Base-by-base conservation (phyloP, 2,329 filamentous ascomycete species). In the Fulvia fulva region DNA sequence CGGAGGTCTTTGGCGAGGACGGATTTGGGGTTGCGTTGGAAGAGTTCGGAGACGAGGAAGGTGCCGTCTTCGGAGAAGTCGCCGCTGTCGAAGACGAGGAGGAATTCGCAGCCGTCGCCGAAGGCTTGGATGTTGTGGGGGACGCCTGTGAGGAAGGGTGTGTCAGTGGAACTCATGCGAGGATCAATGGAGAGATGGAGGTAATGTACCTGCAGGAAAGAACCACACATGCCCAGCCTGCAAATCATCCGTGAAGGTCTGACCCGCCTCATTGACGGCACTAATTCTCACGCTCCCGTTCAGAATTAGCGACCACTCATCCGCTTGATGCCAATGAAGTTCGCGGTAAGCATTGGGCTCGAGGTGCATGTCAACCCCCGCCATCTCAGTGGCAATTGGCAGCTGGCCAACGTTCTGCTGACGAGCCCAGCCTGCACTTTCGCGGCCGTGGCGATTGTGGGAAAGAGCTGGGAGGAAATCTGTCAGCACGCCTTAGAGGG, bases 81-180 rank as follows among this genome's bases (percentile, higher is more conserved):
- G 3, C 83, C 84, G 56, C 80, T 73, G 70, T 87, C 80, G 63
- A 87, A 87, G 51, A 87, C 78, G 2, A 86, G 75, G 1, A 86
- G 74, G 67, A 85, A 86, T 67, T 86, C 83, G 43, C 73, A 75
- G 0, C 83, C 83, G 30, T 79, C 74, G 3, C 80, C 80, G 12
- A 84, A 77, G 0, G 65, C 65, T 57, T 72, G 70, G 23, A 72
- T 71, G 7, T 51, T 63, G 56, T 72, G 70, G 7, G 70, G 66
- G 0, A 68, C 57, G 19, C 70, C 70, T 34, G 30, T 34, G 30
- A 9, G n/a, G n/a, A n/a, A n/a, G n/a, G 30, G 16, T 8, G 30
- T 34, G 8, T 34, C 16, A 34, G 30, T 11, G 2, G 30, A 34
- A 14, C 16, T 14, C 9, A 34, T 34, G 30, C 16, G 30, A 8